Base-by-base conservation (phyloP, 495 filamentous ascomycete species). In the Daldinia caldariorum region DNA sequence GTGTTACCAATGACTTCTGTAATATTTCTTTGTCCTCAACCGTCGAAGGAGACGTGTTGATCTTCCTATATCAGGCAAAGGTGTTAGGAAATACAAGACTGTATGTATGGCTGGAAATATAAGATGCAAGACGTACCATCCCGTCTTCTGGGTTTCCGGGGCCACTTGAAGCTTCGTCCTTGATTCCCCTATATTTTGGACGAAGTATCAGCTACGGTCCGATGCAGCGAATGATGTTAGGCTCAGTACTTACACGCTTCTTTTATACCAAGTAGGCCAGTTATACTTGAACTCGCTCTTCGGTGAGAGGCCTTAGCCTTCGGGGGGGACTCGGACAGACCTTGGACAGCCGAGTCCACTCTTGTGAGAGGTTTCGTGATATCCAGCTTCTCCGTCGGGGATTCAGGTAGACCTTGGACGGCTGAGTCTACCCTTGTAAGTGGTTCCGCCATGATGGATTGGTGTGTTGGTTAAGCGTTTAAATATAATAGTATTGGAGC, bases 341-440 rank as follows among this genome's bases (percentile, higher is more conserved):
- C 92, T 74, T 91, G 89, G 71, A 94, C 86, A 84, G 90, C 91
- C 38, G 92, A 94, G 80, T 96, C 93, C 83, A 95, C 89, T 83
- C 93, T 94, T 79, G 86, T 88, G 76, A 94, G 87, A 70, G 87
- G 87, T 77, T 86, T 80, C 51, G 61, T 13, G 47, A 58, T 65
- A 50, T 2, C 2, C 2, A 35, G 2, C 67, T 84, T 85, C 74
- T 92, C 89, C 69, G 88, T 87, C 50, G 88, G 83, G 26, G 88
- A 87, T 71, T 87, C 85, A 41, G 88, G 86, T 70, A 92, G 83
- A 78, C 92, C 92, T 74, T 91, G 89, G 73, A 94, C 86, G 84
- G 91, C 92, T 32, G 92, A 95, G 80, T 96, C 93, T 84, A 96
- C 89, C 83, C 93, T 94, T 79, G 87, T 88, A 74, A 94, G 87